Base-by-base conservation (phyloP, 148 eudicot genomes). In the Bassia scoparia region DNA sequence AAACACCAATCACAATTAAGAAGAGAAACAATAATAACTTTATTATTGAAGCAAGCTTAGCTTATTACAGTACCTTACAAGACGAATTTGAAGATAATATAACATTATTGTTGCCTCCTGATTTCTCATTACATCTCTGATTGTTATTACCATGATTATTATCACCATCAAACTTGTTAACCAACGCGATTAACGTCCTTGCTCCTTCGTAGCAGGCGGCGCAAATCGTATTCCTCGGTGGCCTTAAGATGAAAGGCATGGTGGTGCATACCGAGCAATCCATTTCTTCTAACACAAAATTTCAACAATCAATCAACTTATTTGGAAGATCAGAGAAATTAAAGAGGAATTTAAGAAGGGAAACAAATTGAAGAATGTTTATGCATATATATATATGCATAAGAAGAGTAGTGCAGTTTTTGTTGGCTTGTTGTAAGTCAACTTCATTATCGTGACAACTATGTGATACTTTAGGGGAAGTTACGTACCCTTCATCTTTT, bases 221-320 rank as follows among this genome's bases (percentile, higher is more conserved):
- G 56, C 96, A 93, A 52, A 93, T 90, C 17, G 94, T 83, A 69
- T 93, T 93, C 70, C 96, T 86, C 18, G 94, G 96, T 14, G 94
- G 96, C 83, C 98, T 79, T 56, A 90, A 69, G 53, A 87, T 84
- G 59, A 82, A 87, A 1, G 96, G 96, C 89, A 90, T 79, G 1
- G 92, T 81, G 3, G 89, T 90, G 61, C 96, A 93, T 6, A 93
- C 86, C 31, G 90, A 89, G 61, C 98, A 93, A 78, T 93, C 96
- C 98, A 93, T 93, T 26, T 37, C 23, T 64, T 3, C 13, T 35
- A 11, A n/a, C n/a, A n/a, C n/a, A n/a, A n/a, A n/a, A n/a, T n/a
- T 41, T 41, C 44, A 41, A 41, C 44, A 41, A 41, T 41, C n/a
- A n/a, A n/a, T n/a, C n/a, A n/a, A n/a, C n/a, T n/a, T n/a, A n/a